Percentiles rank a stretch among this genome's conserved stretches.
phyloP scores from a whole-genome alignment of 2,329 filamentous ascomycete species.

The Harringtonia lauricola region DNA sequence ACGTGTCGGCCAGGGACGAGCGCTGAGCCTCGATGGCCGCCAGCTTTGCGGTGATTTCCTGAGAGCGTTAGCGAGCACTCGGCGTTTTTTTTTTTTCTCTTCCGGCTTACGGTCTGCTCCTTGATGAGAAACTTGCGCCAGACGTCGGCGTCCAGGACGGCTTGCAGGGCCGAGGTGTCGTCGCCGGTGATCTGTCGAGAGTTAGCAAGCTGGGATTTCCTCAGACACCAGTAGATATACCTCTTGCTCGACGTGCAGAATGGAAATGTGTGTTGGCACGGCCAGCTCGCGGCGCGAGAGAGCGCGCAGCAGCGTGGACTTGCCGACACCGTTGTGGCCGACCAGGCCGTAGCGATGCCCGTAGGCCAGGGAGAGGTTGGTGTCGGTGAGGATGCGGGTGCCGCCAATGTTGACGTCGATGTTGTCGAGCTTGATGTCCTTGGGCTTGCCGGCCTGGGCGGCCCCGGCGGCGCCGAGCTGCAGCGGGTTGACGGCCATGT shows the following conservation, averaged over 20 bases:
- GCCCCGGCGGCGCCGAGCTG: constrained; percentile 66
- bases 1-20: constrained; percentile 77
- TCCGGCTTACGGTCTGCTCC: constrained; percentile 70
- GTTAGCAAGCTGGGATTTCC: no score
- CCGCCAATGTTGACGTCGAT: constrained; percentile 92
- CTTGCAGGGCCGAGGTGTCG: constrained; percentile 88
- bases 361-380: constrained; percentile 80
- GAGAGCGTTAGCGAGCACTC: no score
- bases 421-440: constrained; percentile 96
- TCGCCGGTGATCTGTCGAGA: constrained; percentile 74
- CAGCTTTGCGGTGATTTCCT: constrained; percentile 70
- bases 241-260: constrained; percentile 98
- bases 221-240: no score
- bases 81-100: no score
- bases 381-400: constrained; percentile 80
- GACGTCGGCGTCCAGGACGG: constrained; percentile 92
- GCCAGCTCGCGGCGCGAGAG: constrained; percentile 86
- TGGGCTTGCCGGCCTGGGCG: constrained; percentile 70
- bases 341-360: constrained; percentile 93
- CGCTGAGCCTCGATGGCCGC: constrained; percentile 68
- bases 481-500: constrained; percentile 97
- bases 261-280: constrained; percentile 95
- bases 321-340: constrained; percentile 98
- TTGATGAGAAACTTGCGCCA: constrained; percentile 92
- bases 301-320: constrained; percentile 87